These are phyloP conservation scores for Fusarium chuoi DNA, from an alignment of 2,329 filamentous ascomycete species.

Conservation along the genomic window DNA sequence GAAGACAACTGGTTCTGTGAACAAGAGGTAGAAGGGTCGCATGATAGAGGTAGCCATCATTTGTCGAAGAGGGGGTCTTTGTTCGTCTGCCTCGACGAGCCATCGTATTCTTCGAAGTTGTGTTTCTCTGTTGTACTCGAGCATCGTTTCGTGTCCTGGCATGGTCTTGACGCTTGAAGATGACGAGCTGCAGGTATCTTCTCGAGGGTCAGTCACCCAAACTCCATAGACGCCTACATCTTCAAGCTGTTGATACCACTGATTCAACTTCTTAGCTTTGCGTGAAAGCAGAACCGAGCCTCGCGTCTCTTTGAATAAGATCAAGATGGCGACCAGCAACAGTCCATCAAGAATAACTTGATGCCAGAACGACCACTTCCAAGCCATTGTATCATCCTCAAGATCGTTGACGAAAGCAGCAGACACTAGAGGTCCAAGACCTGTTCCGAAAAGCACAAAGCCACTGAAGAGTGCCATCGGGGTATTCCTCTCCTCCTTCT, in stretches of 20 bases:
- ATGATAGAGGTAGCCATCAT: slow-evolving; percentile 81
- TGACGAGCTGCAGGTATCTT: slow-evolving; percentile 29
- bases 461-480: slow-evolving; percentile 93
- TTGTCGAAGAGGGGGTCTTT: slow-evolving; percentile 71
- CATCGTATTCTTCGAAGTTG: slow-evolving; percentile 71
- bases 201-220: slow-evolving; percentile 46
- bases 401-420: slow-evolving; percentile 74
- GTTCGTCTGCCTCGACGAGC: slow-evolving; percentile 82
- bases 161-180: slow-evolving; percentile 35
- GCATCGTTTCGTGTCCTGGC: slow-evolving; percentile 1
- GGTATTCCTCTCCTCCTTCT: slow-evolving; percentile 80
- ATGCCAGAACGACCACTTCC: slow-evolving; percentile 92
- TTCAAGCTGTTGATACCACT: slow-evolving; percentile 82
- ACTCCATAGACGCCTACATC: slow-evolving; percentile 65
- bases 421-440: slow-evolving; percentile 77
- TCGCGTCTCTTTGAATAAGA: slow-evolving; percentile 84
- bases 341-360: slow-evolving; percentile 77
- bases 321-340: slow-evolving; percentile 68
- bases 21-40: slow-evolving; percentile 80
- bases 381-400: slow-evolving; percentile 57
- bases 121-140: slow-evolving; percentile 11
- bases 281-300: slow-evolving; percentile 81
- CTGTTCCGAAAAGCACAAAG: slow-evolving; percentile 80
- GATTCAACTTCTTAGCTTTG: slow-evolving; percentile 79
- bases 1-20: slow-evolving; percentile 82